These are phyloP conservation scores for Beauveria asiatica DNA, from an alignment of 2,329 filamentous ascomycete species.

Conservation along the genomic window DNA sequence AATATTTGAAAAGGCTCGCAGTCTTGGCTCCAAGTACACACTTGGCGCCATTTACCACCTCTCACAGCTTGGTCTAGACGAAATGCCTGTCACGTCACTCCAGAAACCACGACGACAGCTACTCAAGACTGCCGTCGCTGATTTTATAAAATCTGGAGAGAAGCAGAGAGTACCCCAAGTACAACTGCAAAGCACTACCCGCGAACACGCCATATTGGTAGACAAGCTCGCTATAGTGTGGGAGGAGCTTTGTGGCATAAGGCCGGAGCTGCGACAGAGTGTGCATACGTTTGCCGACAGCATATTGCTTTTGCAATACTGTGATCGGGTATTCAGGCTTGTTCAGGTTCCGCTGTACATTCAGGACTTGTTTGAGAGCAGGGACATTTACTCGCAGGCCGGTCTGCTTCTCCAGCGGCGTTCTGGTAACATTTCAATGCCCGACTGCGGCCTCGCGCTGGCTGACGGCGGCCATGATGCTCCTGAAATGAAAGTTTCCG, in stretches of 20 bases:
- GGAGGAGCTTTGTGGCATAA: conserved; percentile 22
- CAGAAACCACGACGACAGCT: conserved; percentile 36
- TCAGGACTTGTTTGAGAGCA: conserved; percentile 24
- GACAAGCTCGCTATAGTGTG: conserved; percentile 16
- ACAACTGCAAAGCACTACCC: neutral
- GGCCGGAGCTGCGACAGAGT: conserved; percentile 19
- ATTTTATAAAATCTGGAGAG: neutral
- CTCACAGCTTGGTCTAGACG: conserved; percentile 29
- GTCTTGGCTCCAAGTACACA: conserved; percentile 29
- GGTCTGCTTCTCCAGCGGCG: neutral
- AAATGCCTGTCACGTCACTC: conserved; percentile 32
- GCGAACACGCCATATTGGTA: conserved; percentile 14
- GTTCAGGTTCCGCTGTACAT: conserved; percentile 25
- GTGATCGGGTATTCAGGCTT: conserved; percentile 21
- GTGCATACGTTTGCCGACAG: conserved; percentile 26
- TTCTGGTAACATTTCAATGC: neutral
- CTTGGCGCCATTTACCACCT: conserved; percentile 33
- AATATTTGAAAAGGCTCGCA: conserved; percentile 22
- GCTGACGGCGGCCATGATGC: neutral
- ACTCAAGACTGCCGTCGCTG: conserved; percentile 19
- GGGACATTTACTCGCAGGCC: neutral
- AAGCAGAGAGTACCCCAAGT: neutral
- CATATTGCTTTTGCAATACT: conserved; percentile 30
- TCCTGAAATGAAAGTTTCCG: neutral
- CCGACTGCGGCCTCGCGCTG: too few relatives aligned